Evolutionary conservation across 2,329 filamentous ascomycete genomes (phyloP), one percentile per base, ranked within the genome.

Genomic region (Lasiodiplodia hormozganensis): DNA sequence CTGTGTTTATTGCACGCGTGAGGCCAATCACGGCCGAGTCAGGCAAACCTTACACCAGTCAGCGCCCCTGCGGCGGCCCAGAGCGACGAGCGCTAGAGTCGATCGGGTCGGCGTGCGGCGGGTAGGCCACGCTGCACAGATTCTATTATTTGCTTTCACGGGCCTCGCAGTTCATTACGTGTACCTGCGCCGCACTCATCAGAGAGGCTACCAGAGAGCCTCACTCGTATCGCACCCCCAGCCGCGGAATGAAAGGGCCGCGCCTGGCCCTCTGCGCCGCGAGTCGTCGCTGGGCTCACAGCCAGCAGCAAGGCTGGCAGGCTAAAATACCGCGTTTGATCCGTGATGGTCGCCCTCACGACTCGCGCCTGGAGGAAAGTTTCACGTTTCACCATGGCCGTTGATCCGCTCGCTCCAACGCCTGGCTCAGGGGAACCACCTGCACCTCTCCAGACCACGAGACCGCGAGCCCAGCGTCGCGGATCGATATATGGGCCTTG

Each of bases 401-500:
- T 31, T 64, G 60, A 64, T 31, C 60, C 28, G 12, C 60, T 64
- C 47, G 60, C 47, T 38, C 28, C 60, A 64, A 52, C 60, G 60
- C 60, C 60, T 64, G 60, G 60, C 60, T 64, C 60, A 64, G 60
- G 60, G 60, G 60, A 34, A 64, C 47, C 60, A 52, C 60, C 57
- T 34, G 43, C 21, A 28, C 18, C 58, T 40, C 58, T 36, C 38
- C 23, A 47, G 57, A n/a, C 60, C 60, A 64, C 60, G 60, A 64
- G 60, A 64, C 60, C 60, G 60, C 40, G 43, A 51, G 43, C 60
- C 60, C 60, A 51, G 60, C 28, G 31, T 52, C 23, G 47, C 47
- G 60, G 60, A 64, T 64, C 60, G 60, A 64, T 64, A 64, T 52
- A 64, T 64, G 60, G 60, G 43, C 60, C 47, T 51, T 64, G 60